Evolutionary conservation across 2,329 filamentous ascomycete genomes (phyloP), one percentile per base, ranked within the genome.

Genomic region (Diaporthe helianthi): DNA sequence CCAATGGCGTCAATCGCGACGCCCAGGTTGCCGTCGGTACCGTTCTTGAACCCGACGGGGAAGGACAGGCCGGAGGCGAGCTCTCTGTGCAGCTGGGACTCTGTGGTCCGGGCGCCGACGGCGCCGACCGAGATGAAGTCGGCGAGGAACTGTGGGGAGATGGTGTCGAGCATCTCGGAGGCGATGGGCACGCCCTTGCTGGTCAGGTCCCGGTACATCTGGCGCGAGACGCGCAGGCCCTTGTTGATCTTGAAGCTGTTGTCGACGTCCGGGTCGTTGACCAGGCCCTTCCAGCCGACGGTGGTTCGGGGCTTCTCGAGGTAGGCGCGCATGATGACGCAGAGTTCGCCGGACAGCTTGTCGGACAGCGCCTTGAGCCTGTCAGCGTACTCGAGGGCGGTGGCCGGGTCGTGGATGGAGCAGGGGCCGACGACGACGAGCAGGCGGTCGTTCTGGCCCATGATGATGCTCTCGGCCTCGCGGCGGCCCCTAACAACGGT

Each of bases 11-110:
- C 96, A 76, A 98, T 97, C 24, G 95, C 94, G 24, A 98, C 94
- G 33, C 89, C 90, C 68, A 99, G 84, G 75, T 92, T 93, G 51
- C 96, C 96, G 77, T 99, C 96, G 29, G 96, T 99, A 72, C 96
- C 96, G 82, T 99, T 99, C 89, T 99, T 99, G 91, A 98, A 99
- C 70, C 96, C 96, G 74, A 99, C 94, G 26, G 96, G 96, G 91
- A 98, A 98, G 69, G 93, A 97, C 66, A 98, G 87, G 75, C 96
- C 96, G 33, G 93, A 97, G 6, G 96, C 96, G 72, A 99, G 89
- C 84, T 99, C 96, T 73, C 96, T 92, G 83, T 99, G 96, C 73
- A 98, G 86, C 83, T 99, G 96, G 68, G 92, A 96, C 84, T 99
- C 96, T 61, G 96, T 99, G 52, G 96, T 99, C 74, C 96, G 90